Conservation (phyloP, 495 filamentous ascomycete genomes). For the Aspergillus cavernicola region DNA sequence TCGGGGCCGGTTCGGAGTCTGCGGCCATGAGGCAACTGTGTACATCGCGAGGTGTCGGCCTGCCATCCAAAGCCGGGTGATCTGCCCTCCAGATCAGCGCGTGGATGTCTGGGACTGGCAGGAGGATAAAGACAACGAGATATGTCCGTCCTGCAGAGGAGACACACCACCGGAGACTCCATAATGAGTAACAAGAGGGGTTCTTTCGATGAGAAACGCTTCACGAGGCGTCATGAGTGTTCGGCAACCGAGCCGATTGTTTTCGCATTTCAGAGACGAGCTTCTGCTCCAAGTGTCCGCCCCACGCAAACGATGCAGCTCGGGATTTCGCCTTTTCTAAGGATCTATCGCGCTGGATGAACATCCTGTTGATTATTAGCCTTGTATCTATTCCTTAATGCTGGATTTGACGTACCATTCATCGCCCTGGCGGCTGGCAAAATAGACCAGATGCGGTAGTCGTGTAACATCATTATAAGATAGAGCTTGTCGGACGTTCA, state of each 20-base stretch:
- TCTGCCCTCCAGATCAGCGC: conserved; percentile 20
- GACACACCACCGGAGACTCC: conserved; percentile 22
- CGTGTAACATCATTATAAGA: conserved; percentile 11
- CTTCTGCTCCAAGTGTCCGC: conserved; percentile 17
- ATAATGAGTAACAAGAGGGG: conserved; percentile 1
- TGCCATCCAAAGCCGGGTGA: conserved; percentile 18
- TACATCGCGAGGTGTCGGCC: conserved; percentile 21
- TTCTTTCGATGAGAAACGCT: not conserved
- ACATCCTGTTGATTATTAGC: conserved; percentile 15
- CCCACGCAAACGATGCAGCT: conserved; percentile 21
- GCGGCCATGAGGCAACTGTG: conserved; percentile 21
- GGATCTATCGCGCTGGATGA: conserved; percentile 18
- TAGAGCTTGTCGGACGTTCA: conserved; percentile 18
- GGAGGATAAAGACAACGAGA: conserved; percentile 19
- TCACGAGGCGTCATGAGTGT: not conserved
- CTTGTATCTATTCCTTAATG: not conserved
- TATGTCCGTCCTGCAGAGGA: conserved; percentile 18
- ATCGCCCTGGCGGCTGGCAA: conserved; percentile 21
- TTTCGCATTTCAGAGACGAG: conserved; percentile 11
- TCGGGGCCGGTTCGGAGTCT: conserved; percentile 18
- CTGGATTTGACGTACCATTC: conserved; percentile 16
- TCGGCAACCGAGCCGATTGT: not conserved
- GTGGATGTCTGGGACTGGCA: conserved; percentile 24
- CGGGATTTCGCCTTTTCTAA: conserved; percentile 15
- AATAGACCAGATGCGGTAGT: conserved; percentile 22